These are phyloP conservation scores for Prunus mira DNA, from an alignment of 306 rosid species.

Conservation along the genomic window DNA sequence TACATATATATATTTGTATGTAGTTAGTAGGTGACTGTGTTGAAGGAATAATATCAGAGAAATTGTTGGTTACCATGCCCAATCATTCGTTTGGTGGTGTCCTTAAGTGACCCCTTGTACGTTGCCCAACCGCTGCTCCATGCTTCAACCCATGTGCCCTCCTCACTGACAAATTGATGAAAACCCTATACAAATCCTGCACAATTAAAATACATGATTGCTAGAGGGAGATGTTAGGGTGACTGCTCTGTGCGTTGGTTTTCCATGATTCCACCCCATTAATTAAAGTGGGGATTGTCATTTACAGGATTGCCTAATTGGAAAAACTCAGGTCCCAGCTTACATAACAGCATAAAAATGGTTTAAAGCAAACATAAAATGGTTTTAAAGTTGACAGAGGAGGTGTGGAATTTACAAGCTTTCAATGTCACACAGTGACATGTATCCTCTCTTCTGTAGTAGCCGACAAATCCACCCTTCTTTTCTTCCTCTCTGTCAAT, in stretches of 20 bases:
- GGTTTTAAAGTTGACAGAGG: neutral
- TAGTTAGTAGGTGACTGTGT: slow-evolving; percentile 20
- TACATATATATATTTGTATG: neutral
- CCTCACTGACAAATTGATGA: slow-evolving; percentile 29
- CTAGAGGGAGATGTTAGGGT: neutral
- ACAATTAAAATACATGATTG: slow-evolving; percentile 1
- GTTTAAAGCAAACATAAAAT: too few species aligned
- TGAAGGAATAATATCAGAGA: slow-evolving; percentile 37
- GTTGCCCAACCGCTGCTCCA: slow-evolving; percentile 26
- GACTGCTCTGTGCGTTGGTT: slow-evolving; percentile 4
- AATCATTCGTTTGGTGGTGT: slow-evolving; percentile 73
- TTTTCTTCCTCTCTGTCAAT: slow-evolving; percentile 19
- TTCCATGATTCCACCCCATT: neutral
- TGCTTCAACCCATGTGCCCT: slow-evolving; percentile 64
- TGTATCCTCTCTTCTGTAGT: neutral
- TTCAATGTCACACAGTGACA: slow-evolving; percentile 1
- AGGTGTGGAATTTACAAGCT: neutral
- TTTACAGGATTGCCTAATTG: too few species aligned
- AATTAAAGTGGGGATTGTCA: neutral
- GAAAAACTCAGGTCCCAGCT: neutral
- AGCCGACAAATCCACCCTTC: slow-evolving; percentile 10
- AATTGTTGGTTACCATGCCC: slow-evolving; percentile 47
- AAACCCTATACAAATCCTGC: slow-evolving; percentile 10
- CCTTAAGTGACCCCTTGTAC: slow-evolving; percentile 29
- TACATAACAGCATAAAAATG: neutral